Evolutionary conservation across 1,139 yeast species (phyloP).

Genomic region (Blastobotrys elegans): DNA sequence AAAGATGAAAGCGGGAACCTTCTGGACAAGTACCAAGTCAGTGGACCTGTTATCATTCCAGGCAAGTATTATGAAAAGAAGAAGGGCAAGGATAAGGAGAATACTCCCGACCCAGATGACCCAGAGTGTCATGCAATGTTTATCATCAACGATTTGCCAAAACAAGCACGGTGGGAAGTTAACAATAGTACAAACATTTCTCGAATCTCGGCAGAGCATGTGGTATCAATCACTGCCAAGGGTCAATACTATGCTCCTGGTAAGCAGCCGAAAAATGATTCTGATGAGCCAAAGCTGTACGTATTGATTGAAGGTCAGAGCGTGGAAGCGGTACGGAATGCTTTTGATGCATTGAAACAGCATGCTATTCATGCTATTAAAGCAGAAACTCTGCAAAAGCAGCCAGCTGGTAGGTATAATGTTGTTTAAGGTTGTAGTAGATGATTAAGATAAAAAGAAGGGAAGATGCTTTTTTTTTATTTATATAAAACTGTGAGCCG

Average conservation of each 20-base stretch:
- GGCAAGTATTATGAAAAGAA: slow-evolving; percentile 10
- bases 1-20: neutral
- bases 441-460: too few species aligned
- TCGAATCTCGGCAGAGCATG: slow-evolving; percentile 64
- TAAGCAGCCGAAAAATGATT: slow-evolving; percentile 37
- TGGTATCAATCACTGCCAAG: slow-evolving; percentile 75
- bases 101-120: neutral
- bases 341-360: slow-evolving; percentile 59
- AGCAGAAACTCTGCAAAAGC: slow-evolving; percentile 21
- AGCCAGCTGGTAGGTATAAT: slow-evolving; percentile 11
- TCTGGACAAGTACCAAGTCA: slow-evolving; percentile 5
- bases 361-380: slow-evolving; percentile 58
- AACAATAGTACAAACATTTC: slow-evolving; percentile 63
- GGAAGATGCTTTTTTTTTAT: too few species aligned
- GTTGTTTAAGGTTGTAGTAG: too few species aligned
- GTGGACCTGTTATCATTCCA: neutral
- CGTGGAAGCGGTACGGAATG: slow-evolving; percentile 57
- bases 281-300: slow-evolving; percentile 70
- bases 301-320: slow-evolving; percentile 74
- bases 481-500: too few species aligned
- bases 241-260: slow-evolving; percentile 71
- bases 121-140: slow-evolving; percentile 61
- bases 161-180: slow-evolving; percentile 76
- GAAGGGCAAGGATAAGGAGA: neutral
- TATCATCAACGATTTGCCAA: slow-evolving; percentile 82